Percentiles rank a stretch among this genome's conserved stretches.
phyloP scores from a whole-genome alignment of 371 early-diverging fungal species.

The Syncephalastrum sp. region DNA sequence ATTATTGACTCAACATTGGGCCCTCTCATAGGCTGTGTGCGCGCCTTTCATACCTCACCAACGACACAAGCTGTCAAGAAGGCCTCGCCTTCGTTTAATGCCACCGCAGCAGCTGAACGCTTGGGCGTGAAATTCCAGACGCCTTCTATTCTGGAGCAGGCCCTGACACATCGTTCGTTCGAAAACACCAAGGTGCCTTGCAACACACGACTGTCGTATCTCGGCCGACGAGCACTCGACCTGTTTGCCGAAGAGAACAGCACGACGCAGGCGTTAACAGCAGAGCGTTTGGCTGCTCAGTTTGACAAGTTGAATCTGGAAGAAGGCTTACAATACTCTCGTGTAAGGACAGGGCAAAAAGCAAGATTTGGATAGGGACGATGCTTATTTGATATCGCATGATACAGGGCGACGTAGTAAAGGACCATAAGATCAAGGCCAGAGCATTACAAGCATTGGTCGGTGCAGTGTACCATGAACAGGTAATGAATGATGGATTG shows the following conservation, averaged over 20 bases:
- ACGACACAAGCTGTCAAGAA: conserved; percentile 1
- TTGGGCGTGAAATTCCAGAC: conserved; percentile 49
- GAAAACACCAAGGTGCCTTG: conserved; percentile 56
- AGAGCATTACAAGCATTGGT: conserved; percentile 46
- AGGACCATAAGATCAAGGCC: conserved; percentile 27
- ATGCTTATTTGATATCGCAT: not conserved
- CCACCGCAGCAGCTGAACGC: conserved; percentile 10
- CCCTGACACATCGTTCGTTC: conserved; percentile 74
- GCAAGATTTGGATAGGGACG: no score
- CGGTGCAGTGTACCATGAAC: conserved; percentile 53
- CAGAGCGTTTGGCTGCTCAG: conserved; percentile 15
- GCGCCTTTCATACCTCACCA: conserved; percentile 3
- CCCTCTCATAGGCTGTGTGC: no score
- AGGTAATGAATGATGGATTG: conserved; percentile 18
- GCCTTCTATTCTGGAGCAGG: conserved; percentile 50
- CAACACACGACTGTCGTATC: conserved; percentile 65
- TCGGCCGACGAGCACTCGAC: conserved; percentile 52
- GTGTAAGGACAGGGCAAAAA: conserved; percentile 21
- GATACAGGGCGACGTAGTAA: no score
- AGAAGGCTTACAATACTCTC: conserved; percentile 29
- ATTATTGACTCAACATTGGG: conserved; percentile 2
- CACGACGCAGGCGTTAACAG: conserved; percentile 10
- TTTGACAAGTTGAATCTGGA: conserved; percentile 37
- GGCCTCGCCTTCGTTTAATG: conserved; percentile 14
- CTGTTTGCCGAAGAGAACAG: conserved; percentile 29